Base-by-base conservation (phyloP, 176 grass and related monocot genomes). In the Carex parvula region DNA sequence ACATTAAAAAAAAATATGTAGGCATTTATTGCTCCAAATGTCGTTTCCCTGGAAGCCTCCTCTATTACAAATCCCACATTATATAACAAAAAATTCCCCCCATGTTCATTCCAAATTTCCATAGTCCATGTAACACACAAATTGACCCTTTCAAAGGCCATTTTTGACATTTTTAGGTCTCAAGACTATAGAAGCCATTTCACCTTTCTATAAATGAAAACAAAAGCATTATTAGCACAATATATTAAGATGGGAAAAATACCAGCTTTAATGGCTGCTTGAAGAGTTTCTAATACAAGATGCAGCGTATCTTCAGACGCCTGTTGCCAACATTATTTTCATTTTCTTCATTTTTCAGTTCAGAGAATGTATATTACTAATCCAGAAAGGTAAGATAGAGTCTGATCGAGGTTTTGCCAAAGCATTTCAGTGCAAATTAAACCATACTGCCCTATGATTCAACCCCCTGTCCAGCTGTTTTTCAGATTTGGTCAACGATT, bases 261-360 rank as follows among this genome's bases (percentile, higher is more conserved):
- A 98, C 92, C 91, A 84, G 95, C 90, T 87, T 93, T 93, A 55
- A 98, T 81, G 32, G 88, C 86, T 44, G 90, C 84, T 89, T 95
- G 92, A 65, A 98, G 86, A 29, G 95, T 98, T 91, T 98, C 95
- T 64, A 98, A 84, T 71, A 98, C 89, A 91, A 98, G 95, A 95
- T 93, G 92, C 68, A 98, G 76, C 21, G 95, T 92, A 87, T 95
- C 95, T 80, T 98, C 95, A 57, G 95, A 94, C 60, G 92, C 95
- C 95, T 98, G 78, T 60, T 82, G n/a, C 39, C 57, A 85, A 84
- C 56, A 62, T 91, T 83, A 82, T 56, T 8, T 62, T 21, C 42
- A 83, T 44, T 21, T 68, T 33, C 42, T 87, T 81, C 44, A 81
- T 64, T 24, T 50, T 64, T 67, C 14, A 64, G 32, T 46, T 60